Evolutionary conservation across 441 rosid species (phyloP).

Genomic region (Croton setiger): DNA sequence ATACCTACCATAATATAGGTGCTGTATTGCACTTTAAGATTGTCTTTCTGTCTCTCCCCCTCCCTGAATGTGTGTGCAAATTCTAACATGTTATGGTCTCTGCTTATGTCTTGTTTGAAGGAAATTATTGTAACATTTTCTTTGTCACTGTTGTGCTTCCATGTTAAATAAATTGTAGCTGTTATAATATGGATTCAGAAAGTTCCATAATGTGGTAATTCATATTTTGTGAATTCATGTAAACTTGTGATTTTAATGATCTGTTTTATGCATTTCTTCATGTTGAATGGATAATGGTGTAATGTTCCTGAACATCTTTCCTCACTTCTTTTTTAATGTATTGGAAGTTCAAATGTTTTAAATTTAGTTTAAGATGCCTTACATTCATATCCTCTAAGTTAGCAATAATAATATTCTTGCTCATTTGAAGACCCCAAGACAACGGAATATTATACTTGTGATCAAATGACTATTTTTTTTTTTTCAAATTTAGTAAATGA

Average conservation of each 20-base stretch:
- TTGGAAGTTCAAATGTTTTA: not conserved
- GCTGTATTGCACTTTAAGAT: not conserved
- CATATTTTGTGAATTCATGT: not conserved
- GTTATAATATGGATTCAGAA: not conserved
- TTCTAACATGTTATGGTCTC: not conserved
- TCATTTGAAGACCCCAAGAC: not conserved
- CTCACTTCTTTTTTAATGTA: not conserved
- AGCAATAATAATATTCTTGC: not conserved
- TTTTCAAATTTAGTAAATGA: not conserved
- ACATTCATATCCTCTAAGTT: not conserved
- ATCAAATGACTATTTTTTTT: not conserved
- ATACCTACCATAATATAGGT: not conserved
- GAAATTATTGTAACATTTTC: constrained; percentile 4
- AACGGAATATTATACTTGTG: not conserved
- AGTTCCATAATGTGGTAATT: not conserved
- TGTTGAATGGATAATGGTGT: not conserved
- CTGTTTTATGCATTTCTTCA: constrained; percentile 1
- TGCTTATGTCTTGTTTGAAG: not conserved
- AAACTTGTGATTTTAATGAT: not conserved
- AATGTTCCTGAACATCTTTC: not conserved
- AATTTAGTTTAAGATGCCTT: not conserved
- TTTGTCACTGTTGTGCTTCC: not conserved
- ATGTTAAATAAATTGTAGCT: not conserved
- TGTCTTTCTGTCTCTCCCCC: not conserved
- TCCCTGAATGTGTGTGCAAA: not conserved